These are phyloP conservation scores for Aspergillus sp. DNA, from an alignment of 2,329 filamentous ascomycete species.

Conservation along the genomic window DNA sequence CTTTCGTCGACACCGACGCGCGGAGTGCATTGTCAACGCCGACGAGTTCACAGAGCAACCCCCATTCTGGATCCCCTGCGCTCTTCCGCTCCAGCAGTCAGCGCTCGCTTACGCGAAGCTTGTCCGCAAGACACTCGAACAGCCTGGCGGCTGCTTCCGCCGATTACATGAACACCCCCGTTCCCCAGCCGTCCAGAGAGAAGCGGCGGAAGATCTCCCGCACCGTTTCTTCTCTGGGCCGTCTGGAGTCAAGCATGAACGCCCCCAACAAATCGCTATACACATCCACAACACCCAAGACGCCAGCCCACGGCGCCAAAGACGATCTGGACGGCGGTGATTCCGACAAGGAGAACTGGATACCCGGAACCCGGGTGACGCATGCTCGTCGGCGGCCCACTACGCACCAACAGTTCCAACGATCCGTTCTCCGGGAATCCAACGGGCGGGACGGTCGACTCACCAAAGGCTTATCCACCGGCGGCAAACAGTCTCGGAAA, in stretches of 20 bases:
- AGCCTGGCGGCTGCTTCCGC: conserved; percentile 31
- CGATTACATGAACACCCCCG: conserved; percentile 49
- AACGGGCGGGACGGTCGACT: conserved; percentile 24
- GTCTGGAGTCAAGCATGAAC: conserved; percentile 51
- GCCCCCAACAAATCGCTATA: conserved; percentile 30
- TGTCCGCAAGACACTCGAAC: conserved; percentile 55
- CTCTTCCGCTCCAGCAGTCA: conserved; percentile 71
- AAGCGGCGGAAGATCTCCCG: conserved; percentile 65
- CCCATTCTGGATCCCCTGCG: conserved; percentile 68
- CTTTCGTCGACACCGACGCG: conserved; percentile 77
- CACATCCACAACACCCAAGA: conserved; percentile 26
- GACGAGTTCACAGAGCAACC: conserved; percentile 70
- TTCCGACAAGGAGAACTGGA: conserved; percentile 95
- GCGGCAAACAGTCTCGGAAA: conserved; percentile 26
- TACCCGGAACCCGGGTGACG: conserved; percentile 47
- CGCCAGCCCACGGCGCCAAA: conserved; percentile 24
- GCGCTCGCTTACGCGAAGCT: conserved; percentile 46
- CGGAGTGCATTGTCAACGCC: conserved; percentile 77
- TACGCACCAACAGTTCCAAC: conserved; percentile 25
- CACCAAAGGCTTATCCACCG: conserved; percentile 20
- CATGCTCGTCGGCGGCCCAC: conserved; percentile 36
- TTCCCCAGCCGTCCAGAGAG: conserved; percentile 39
- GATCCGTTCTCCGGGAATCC: conserved; percentile 47
- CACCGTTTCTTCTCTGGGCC: conserved; percentile 60
- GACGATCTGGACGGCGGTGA: conserved; percentile 57